Base-by-base conservation (phyloP, 352 stramenopile species). In the Phytopythium delawarense region DNA sequence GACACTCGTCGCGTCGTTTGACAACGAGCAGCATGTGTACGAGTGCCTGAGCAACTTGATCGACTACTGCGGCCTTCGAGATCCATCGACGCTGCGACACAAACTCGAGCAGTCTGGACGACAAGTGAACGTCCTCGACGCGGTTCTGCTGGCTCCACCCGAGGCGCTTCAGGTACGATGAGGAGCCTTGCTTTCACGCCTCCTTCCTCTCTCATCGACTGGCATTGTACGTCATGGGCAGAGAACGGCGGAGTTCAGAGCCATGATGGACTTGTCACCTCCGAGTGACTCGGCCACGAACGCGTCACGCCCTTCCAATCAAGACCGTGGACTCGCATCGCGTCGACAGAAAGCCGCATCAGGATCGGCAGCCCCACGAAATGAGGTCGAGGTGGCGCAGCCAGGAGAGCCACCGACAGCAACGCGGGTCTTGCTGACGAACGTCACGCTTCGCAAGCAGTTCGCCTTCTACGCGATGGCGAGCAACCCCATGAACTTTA, bases 11-110 rank as follows among this genome's bases (percentile, higher is more conserved):
- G 70, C 81, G n/a, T 81, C 74, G 4, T 92, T 85, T 42, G 76
- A 81, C 52, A 90, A 89, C 53, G 79, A 90, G 46, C 80, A 88
- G 67, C 70, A 87, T 54, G 83, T 92, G 2, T 88, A 90, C 51
- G 74, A 88, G 56, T 88, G 71, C 42, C 73, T 92, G 23, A 69
- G 57, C 61, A 88, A 81, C 61, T 87, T 90, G 34, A 75, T 90
- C 51, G 66, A 66, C 16, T 78, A 84, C 58, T 81, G 79, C 42
- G 72, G 57, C 23, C 69, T 86, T 4, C 68, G 69, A 13, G 70
- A 88, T 37, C 65, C 66, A 12, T 72, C 66, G 4, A 61, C 74
- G 7, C 76, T 89, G n/a, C 70, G 80, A 7, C 72, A 78, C 49
- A 83, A 88, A 23, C 64, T 90, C 2, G 81, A 87, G 40, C 67